These are phyloP conservation scores for Paramecium pentaurelia DNA, from an alignment of 73 alveolate species.

Conservation along the genomic window DNA sequence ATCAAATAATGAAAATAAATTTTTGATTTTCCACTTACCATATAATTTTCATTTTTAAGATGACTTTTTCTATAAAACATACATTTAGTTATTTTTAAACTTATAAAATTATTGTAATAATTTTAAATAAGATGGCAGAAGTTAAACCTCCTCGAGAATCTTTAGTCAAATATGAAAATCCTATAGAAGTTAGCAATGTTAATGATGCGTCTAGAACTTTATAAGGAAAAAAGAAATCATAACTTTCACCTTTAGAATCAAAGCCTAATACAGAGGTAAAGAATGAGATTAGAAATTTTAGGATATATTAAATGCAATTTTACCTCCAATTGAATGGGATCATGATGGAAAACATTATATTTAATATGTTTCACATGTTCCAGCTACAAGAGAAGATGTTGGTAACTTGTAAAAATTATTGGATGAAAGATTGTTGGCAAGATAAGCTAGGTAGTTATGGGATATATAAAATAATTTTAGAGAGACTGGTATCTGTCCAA, in stretches of 20 bases:
- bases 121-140: not conserved
- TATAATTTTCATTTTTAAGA: not conserved
- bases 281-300: not conserved
- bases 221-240: constrained; percentile 72
- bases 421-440: constrained; percentile 91
- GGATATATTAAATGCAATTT: constrained; percentile 86
- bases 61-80: not conserved
- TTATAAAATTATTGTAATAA: not conserved
- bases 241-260: constrained; percentile 89
- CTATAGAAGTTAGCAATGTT: constrained; percentile 61
- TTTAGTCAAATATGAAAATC: constrained; percentile 79
- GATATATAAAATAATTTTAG: constrained; percentile 47
- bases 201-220: constrained; percentile 27
- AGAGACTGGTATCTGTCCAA: constrained; percentile 93
- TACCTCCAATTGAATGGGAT: constrained; percentile 95
- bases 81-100: not conserved
- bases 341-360: constrained; percentile 89
- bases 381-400: constrained; percentile 93
- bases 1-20: not conserved
- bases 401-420: constrained; percentile 85
- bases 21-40: not conserved
- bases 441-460: constrained; percentile 81
- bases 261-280: constrained; percentile 84
- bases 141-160: constrained; percentile 77
- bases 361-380: constrained; percentile 88